Conservation (phyloP, 768 basidiomycete species). For the Coprinopsis cinerea region DNA sequence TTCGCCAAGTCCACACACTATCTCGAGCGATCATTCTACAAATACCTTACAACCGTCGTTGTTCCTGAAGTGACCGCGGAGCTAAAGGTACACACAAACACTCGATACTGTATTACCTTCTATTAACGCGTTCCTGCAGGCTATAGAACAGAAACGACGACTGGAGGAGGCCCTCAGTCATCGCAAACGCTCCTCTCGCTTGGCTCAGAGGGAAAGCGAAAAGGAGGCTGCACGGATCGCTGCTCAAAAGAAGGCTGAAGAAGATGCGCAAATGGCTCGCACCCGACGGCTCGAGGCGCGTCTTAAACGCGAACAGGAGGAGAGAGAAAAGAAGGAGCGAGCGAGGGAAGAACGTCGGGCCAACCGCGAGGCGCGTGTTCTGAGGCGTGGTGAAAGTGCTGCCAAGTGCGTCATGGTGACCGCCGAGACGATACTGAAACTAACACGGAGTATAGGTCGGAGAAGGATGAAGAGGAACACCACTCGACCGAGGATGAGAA, state of each 20-base stretch:
- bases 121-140: background rate
- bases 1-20: constrained; percentile 77
- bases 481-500: constrained; percentile 2
- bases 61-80: constrained; percentile 66
- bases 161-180: constrained; percentile 74
- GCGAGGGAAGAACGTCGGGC: constrained; percentile 50
- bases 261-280: constrained; percentile 62
- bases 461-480: constrained; percentile 7
- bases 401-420: background rate
- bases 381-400: background rate
- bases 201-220: constrained; percentile 76
- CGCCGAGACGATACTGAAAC: background rate
- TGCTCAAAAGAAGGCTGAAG: constrained; percentile 57
- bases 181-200: constrained; percentile 87
- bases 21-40: constrained; percentile 74
- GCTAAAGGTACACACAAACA: constrained; percentile 45
- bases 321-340: constrained; percentile 47
- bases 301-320: constrained; percentile 50
- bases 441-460: background rate
- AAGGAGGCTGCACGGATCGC: constrained; percentile 64
- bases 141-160: constrained; percentile 46
- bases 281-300: constrained; percentile 53
- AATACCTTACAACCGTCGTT: constrained; percentile 55
- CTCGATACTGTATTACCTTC: background rate
- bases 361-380: constrained; percentile 41